phyloP scores from a whole-genome alignment of 805 yeast species.

The Phaffomyces antillensis region DNA sequence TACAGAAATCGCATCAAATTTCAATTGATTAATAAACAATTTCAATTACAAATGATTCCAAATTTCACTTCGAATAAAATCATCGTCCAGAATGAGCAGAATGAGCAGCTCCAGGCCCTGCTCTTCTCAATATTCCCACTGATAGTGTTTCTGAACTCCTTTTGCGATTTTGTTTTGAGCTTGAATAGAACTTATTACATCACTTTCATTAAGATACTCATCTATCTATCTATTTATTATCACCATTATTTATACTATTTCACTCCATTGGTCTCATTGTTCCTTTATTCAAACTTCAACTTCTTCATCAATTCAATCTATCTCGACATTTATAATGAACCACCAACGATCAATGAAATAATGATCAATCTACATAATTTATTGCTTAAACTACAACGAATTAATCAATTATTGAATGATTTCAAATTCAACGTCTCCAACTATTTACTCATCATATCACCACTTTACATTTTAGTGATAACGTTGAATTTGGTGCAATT shows the following conservation, averaged over 20 bases:
- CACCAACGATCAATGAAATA: slow-evolving; percentile 5
- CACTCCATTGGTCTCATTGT: slow-evolving; percentile 1
- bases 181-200: slow-evolving; percentile 4
- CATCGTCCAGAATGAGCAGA: slow-evolving; percentile 1
- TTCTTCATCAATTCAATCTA: slow-evolving; percentile 7
- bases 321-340: slow-evolving; percentile 5
- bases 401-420: background rate
- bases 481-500: background rate
- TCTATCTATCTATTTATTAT: slow-evolving; percentile 5
- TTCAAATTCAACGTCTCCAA: slow-evolving; percentile 4
- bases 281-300: slow-evolving; percentile 4
- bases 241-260: background rate
- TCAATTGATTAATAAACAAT: background rate
- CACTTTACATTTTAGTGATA: slow-evolving; percentile 5
- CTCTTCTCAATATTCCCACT: slow-evolving; percentile 4
- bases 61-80: slow-evolving; percentile 1
- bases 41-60: slow-evolving; percentile 3
- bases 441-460: slow-evolving; percentile 4
- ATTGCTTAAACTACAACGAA: slow-evolving; percentile 1
- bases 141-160: background rate
- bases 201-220: slow-evolving; percentile 2
- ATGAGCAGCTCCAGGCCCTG: slow-evolving; percentile 5
- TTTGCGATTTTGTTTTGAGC: slow-evolving; percentile 2
- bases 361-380: slow-evolving; percentile 4
- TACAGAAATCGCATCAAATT: too few species aligned